phyloP scores from a whole-genome alignment of 257 asterid genomes.

The Fraxinus pennsylvanica region DNA sequence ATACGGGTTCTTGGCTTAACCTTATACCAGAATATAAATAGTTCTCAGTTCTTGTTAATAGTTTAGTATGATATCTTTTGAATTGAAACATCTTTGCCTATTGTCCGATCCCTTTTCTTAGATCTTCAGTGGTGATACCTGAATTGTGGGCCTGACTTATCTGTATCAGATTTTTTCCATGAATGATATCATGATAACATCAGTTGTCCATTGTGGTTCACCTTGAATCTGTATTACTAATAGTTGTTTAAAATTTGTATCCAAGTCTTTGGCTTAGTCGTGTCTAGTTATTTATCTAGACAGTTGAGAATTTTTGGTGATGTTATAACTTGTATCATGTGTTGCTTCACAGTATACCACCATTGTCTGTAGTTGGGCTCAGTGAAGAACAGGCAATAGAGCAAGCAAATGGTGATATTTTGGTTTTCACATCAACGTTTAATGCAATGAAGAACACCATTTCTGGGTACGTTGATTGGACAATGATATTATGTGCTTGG shows the following conservation, averaged over 20 bases:
- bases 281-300: not conserved
- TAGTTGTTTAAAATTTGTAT: not conserved
- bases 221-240: not conserved
- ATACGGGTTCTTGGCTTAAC: too few species aligned
- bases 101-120: too few species aligned
- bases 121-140: too few species aligned
- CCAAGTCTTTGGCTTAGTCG: not conserved
- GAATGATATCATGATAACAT: conserved; percentile 7
- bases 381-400: conserved; percentile 88
- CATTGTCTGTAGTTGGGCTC: conserved; percentile 89
- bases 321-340: conserved; percentile 15
- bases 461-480: conserved; percentile 65
- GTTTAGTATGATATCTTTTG: too few species aligned
- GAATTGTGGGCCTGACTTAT: too few species aligned
- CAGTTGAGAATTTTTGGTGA: not conserved
- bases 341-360: conserved; percentile 83
- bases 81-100: too few species aligned
- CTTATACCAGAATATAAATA: too few species aligned
- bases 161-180: not conserved
- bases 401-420: conserved; percentile 71
- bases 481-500: conserved; percentile 1
- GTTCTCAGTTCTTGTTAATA: too few species aligned
- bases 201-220: not conserved
- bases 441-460: conserved; percentile 98
- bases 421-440: conserved; percentile 84